Conservation (phyloP, 129 eudicot genomes). For the Oenanthe sinensis region DNA sequence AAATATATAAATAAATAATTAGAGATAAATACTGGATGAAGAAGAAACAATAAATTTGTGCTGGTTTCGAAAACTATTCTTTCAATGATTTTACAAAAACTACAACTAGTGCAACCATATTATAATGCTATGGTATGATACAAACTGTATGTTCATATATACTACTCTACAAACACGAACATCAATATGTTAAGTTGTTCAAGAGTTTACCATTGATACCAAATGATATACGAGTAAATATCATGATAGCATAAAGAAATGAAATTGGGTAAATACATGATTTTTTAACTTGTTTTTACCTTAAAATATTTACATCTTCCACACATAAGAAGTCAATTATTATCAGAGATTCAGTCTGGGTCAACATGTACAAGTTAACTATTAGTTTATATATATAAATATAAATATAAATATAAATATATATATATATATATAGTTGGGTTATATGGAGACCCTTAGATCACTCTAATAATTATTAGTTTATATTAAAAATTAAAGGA, state of each 20-base stretch:
- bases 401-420: too few relatives aligned
- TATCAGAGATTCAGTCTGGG: constrained; percentile 74
- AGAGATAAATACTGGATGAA: too few relatives aligned
- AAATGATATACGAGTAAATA: not conserved
- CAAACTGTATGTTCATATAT: too few relatives aligned
- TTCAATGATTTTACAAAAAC: too few relatives aligned
- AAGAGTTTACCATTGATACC: not conserved
- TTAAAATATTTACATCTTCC: constrained; percentile 78
- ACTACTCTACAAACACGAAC: not conserved
- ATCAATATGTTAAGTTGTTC: not conserved
- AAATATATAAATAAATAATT: too few relatives aligned
- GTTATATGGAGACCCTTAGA: too few relatives aligned
- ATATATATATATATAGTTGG: too few relatives aligned
- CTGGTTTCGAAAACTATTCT: too few relatives aligned
- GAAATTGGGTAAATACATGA: not conserved
- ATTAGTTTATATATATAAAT: constrained; percentile 12
- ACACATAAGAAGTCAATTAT: constrained; percentile 62
- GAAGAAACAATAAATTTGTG: too few relatives aligned
- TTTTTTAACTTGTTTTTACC: constrained; percentile 31
- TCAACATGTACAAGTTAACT: constrained; percentile 30
- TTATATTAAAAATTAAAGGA: too few relatives aligned
- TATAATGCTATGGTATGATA: not conserved
- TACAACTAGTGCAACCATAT: too few relatives aligned
- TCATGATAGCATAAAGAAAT: not conserved
- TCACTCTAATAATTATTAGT: too few relatives aligned